Evolutionary conservation across 768 basidiomycete species (phyloP).

Genomic region (Termitomyces sp.): DNA sequence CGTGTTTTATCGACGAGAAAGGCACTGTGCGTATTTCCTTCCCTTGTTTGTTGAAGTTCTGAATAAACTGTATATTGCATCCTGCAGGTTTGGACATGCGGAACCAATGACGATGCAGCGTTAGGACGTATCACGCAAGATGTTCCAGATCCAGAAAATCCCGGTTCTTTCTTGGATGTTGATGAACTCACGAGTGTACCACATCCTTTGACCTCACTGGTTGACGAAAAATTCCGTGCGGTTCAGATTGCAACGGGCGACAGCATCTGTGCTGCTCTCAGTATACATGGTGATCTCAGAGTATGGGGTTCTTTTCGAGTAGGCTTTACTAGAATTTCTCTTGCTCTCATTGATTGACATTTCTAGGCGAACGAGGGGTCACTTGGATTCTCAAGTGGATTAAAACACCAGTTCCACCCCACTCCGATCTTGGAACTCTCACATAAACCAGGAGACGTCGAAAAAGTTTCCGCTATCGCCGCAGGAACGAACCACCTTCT

Average conservation of each 20-base stretch:
- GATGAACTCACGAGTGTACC: conserved; percentile 53
- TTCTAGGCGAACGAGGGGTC: conserved; percentile 69
- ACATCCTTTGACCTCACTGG: conserved; percentile 61
- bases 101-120: conserved; percentile 85
- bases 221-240: conserved; percentile 79
- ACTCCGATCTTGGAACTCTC: conserved; percentile 52
- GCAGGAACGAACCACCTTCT: conserved; percentile 88
- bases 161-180: conserved; percentile 50
- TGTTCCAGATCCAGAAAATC: conserved; percentile 56
- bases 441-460: conserved; percentile 57
- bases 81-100: conserved; percentile 77
- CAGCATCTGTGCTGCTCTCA: conserved; percentile 82
- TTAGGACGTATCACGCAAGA: conserved; percentile 71
- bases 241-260: conserved; percentile 83
- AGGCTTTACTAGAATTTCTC: conserved; percentile 19
- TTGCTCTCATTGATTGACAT: conserved; percentile 1
- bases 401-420: conserved; percentile 64
- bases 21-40: conserved; percentile 64
- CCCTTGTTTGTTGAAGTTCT: neutral
- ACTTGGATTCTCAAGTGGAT: conserved; percentile 74
- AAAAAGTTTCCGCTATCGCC: conserved; percentile 70
- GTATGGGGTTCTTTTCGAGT: conserved; percentile 93
- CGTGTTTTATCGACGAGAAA: conserved; percentile 81
- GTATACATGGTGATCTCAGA: conserved; percentile 70
- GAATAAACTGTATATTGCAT: neutral